Evolutionary conservation across 2,329 filamentous ascomycete species (phyloP), one percentile per base, ranked within the genome.

Genomic region (Penicillium sp.): DNA sequence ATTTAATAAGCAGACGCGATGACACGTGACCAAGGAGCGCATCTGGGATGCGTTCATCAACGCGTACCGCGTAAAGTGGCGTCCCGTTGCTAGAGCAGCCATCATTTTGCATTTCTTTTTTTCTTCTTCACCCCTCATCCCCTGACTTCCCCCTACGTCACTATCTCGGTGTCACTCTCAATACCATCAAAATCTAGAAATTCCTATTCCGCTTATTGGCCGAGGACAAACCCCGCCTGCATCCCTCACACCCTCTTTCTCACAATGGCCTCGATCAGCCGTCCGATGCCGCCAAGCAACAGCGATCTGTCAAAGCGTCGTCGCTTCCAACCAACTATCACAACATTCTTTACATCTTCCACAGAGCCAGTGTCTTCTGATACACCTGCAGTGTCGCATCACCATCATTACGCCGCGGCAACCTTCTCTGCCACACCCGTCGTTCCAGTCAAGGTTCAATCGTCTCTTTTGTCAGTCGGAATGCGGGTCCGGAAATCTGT

Each of bases 401-500:
- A 67, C 60, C 75, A 75, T 59, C 75, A 75, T 62, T 76, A 75
- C 61, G 67, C 75, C 43, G 63, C 73, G 27, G 56, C 69, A 43
- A 76, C 74, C 29, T 63, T 63, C 62, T 74, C 69, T 51, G 70
- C 62, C 9, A 74, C 77, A 14, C 83, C 84, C 3, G 64, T 71
- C 4, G 78, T 92, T 13, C 85, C 90, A 1, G 73, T 80, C 23
- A 79, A 79, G 7, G 80, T 95, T 30, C 90, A 96, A 73, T 82
- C 91, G 34, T 89, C 89, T 58, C 85, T 97, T n/a, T 80, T 97
- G 39, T 90, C 83, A 65, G 93, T 97, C 60, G 93, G 93, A 66
- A 97, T 97, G 91, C 87, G 93, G 23, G 83, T 97, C 47, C 88
- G 93, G 69, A 97, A 97, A 77, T 89, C 89, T 10, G 89, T 97